phyloP scores from a whole-genome alignment of 2,329 filamentous ascomycete species.

The Fusarium anguioides region DNA sequence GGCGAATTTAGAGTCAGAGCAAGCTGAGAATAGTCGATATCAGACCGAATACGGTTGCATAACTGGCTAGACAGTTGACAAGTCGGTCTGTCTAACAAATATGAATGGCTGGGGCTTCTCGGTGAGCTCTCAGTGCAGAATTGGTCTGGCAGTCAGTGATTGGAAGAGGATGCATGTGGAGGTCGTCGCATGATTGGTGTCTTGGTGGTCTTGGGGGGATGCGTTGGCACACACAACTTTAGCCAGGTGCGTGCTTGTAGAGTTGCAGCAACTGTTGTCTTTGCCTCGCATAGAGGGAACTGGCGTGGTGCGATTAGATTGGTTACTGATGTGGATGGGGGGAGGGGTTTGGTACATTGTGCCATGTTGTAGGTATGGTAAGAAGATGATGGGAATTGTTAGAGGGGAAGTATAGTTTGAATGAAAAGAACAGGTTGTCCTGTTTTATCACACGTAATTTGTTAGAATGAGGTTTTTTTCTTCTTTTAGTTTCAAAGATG shows the following conservation, averaged over 20 bases:
- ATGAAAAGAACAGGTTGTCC: conserved; percentile 5
- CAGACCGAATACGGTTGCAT: conserved; percentile 30
- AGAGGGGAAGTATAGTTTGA: conserved; percentile 23
- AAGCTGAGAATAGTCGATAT: conserved; percentile 28
- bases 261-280: conserved; percentile 39
- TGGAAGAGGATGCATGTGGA: conserved; percentile 38
- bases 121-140: conserved; percentile 28
- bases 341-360: conserved; percentile 17
- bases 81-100: conserved; percentile 39
- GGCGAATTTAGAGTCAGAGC: conserved; percentile 13
- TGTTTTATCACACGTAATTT: conserved; percentile 8
- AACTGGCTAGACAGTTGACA: conserved; percentile 20
- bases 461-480: neutral
- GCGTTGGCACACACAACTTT: conserved; percentile 43
- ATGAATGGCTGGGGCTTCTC: conserved; percentile 24
- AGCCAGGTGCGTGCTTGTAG: conserved; percentile 25
- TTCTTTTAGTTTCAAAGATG: conserved; percentile 16
- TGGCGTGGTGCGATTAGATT: conserved; percentile 39
- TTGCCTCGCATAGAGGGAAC: conserved; percentile 41
- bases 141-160: conserved; percentile 41
- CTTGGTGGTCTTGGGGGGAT: conserved; percentile 28
- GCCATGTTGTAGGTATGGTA: conserved; percentile 14
- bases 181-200: conserved; percentile 47
- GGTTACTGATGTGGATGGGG: conserved; percentile 30
- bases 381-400: conserved; percentile 27